Conservation (phyloP, 805 yeast species). For the Cyberlindnera euphorbiiphila region DNA sequence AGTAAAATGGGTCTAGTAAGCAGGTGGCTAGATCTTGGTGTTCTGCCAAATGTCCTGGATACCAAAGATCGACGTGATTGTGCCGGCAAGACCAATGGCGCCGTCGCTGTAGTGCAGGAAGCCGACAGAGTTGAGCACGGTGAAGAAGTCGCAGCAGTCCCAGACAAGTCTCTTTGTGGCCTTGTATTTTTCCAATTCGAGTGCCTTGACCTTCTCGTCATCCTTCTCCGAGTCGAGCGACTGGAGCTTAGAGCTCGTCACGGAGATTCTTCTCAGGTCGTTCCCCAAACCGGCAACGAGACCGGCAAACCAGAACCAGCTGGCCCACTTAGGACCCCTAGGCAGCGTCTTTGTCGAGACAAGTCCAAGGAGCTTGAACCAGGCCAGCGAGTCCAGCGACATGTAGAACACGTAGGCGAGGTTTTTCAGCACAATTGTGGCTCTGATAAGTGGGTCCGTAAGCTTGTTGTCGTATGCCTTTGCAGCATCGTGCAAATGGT, state of each 20-base stretch:
- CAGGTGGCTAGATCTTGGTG: slow-evolving; percentile 33
- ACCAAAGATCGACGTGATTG: slow-evolving; percentile 75
- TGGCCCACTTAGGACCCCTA: slow-evolving; percentile 52
- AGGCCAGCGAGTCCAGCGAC: slow-evolving; percentile 57
- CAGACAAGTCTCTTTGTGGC: slow-evolving; percentile 65
- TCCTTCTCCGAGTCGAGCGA: slow-evolving; percentile 34
- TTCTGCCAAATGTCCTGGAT: slow-evolving; percentile 66
- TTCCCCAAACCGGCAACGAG: slow-evolving; percentile 59
- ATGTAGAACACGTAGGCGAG: slow-evolving; percentile 61
- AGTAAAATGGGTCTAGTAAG: too few relatives aligned
- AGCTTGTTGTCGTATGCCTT: slow-evolving; percentile 68
- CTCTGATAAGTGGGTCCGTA: slow-evolving; percentile 51
- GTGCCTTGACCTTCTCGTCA: slow-evolving; percentile 35
- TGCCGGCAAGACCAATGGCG: slow-evolving; percentile 78
- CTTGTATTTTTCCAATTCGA: slow-evolving; percentile 41
- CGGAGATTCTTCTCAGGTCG: slow-evolving; percentile 51
- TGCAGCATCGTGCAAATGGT: slow-evolving; percentile 65
- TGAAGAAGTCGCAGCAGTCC: slow-evolving; percentile 71
- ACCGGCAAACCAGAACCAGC: slow-evolving; percentile 75
- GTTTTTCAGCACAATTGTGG: slow-evolving; percentile 51
- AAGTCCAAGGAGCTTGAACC: slow-evolving; percentile 53
- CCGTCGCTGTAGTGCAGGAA: slow-evolving; percentile 68
- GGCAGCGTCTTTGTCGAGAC: slow-evolving; percentile 44
- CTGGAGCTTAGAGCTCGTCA: slow-evolving; percentile 30
- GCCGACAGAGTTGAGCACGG: slow-evolving; percentile 68